Base-by-base conservation (phyloP, 306 rosid genomes). In the Pyrus communis region DNA sequence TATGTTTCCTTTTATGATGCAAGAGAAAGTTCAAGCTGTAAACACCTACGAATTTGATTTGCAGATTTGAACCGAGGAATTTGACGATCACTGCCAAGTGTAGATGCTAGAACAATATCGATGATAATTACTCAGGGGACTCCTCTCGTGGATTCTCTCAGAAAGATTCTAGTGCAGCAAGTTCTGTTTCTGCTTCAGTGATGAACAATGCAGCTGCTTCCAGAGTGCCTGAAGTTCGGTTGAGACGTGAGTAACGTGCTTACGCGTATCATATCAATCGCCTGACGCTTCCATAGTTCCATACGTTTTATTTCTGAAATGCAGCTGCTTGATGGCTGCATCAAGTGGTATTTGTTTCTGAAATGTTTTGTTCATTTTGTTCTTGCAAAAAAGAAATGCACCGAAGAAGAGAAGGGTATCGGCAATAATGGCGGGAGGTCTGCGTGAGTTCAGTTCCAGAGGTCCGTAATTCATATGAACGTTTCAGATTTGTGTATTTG, bases 351-450 rank as follows among this genome's bases (percentile, higher is more conserved):
- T 35, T 40, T 40, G 6, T 17, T 42, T 70, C 40, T 25, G 13
- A 42, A 17, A 59, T 52, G 40, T 27, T 15, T 42, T 30, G 2
- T 62, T 42, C 23, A 15, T 81, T 71, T 45, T 57, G n/a, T 52
- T 52, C 52, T 25, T 27, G 27, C 27, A 12, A 17, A 46, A 13
- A 45, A 70, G 78, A 49, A 76, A 28, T 59, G 74, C 76, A n/a
- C 73, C 51, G 52, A 80, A 80, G 79, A 80, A 31, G 84, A 80
- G 54, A 55, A 60, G 79, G 70, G 79, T 30, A 17, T 73, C 84
- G 45, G 69, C 69, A 72, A 30, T 57, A 13, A 72, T 62, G 18
- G 72, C 75, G 13, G 80, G 83, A 70, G 83, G 81, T 22, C 62
- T 83, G 27, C 81, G 78, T 11, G 78, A 79, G 72, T 75, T 76